Base-by-base conservation (phyloP, 495 filamentous ascomycete species). In the Neurospora sp. region DNA sequence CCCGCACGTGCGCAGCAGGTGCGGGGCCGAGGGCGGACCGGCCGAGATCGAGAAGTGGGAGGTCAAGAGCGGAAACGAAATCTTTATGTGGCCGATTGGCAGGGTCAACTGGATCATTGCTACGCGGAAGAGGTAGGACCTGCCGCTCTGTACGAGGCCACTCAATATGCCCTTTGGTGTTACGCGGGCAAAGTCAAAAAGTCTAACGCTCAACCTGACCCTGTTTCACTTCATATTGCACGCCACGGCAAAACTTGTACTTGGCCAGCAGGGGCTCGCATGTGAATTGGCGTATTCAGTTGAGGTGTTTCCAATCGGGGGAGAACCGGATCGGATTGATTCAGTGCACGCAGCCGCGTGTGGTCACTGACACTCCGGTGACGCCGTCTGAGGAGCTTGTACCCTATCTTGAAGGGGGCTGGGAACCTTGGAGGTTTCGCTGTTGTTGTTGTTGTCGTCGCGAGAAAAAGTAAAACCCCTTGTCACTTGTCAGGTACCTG, bases 71-170 rank as follows among this genome's bases (percentile, higher is more conserved):
- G 89, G 89, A 2, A 75, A 78, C 1, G 82, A 85, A 71, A 76
- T 74, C 27, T 85, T 86, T 69, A 82, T 87, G 69, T 86, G 80
- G 81, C 86, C 85, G 2, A 82, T 80, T 37, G 86, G 86, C 1
- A 76, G 81, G 71, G 74, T 87, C 72, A 82, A 82, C 35, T 88
- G 86, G 86, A 76, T 87, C 20, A 80, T 88, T 70, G 83, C 83
- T 41, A 76, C 80, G 6, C 85, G 84, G 77, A 68, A 65, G 42
- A 71, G 22, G 7, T 35, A 59, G 22, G 70, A 71, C 5, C 70
- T 35, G 27, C 16, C 18, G 69, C 20, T 27, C 1, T 10, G 8
- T 27, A 27, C 10, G 4, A 8, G 22, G 22, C 47, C 5, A 27
- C 5, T 31, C 47, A 8, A 31, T 2, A 31, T 59, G 47, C 9